Evolutionary conservation across 192 early-diverging fungal species (phyloP), one percentile per base, ranked within the genome.

Genomic region (Coemansia sp.): DNA sequence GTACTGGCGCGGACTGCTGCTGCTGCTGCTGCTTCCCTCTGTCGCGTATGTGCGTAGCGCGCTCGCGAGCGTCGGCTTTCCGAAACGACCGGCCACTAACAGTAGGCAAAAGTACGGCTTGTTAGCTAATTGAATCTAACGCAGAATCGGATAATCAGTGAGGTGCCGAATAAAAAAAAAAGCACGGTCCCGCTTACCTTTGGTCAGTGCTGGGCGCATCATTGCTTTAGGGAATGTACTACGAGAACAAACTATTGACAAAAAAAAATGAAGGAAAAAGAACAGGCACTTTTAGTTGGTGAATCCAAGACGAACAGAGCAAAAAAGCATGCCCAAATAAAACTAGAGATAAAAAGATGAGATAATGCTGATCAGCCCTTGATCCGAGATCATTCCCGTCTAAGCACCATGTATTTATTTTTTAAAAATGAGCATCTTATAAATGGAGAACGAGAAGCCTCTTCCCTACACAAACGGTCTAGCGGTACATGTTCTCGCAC

Each of bases 401-500:
- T 19, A 9, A 48, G 19, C 14, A 48, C n/a, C 4, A 6, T 17
- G 17, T 19, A 17, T 17, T 23, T 41, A 5, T 60, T 41, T n/a
- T 38, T 41, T 5, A 40, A 43, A 20, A 40, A 9, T 1, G 13
- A 10, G 35, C 5, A 29, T 58, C 19, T 33, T 38, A 14, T 35
- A 58, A 7, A 58, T 38, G 38, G 15, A n/a, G 20, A 0, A 29
- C 11, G 9, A 20, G 14, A 58, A 34, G 15, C 17, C 14, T 55
- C 13, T 29, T 14, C 13, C 33, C 53, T 33, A 55, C 15, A 11
- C 2, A 20, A 38, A 36, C 0, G 38, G 3, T 3, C 6, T 81
- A 89, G 40, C 87, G 86, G 74, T 89, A 89, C 62, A 83, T 77
- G 59, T 86, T 80, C 61, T 89, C 87, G 34, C 80, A 76, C 70